Percentiles rank a stretch among this genome's conserved stretches.
These are phyloP conservation scores for Phylloboletellus chloephorus DNA, from an alignment of 1,284 basidiomycete genomes.

Conservation along the genomic window DNA sequence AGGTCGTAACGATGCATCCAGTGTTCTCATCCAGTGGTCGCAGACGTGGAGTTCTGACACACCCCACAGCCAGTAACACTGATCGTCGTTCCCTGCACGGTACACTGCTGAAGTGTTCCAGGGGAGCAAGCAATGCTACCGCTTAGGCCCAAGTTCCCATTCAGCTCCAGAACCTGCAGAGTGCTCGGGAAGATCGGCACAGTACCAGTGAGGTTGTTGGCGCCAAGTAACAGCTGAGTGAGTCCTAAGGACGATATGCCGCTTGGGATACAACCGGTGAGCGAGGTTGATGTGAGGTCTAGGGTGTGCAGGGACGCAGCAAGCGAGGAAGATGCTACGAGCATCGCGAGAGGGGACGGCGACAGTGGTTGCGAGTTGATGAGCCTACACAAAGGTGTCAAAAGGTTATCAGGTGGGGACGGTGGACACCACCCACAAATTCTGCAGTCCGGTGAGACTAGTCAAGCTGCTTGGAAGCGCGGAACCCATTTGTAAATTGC, in stretches of 20 bases:
- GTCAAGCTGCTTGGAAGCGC: conserved; percentile 37
- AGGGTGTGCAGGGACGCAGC: conserved; percentile 35
- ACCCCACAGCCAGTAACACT: conserved; percentile 20
- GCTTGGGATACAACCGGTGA: conserved; percentile 31
- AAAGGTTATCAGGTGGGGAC: background rate
- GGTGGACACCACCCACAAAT: conserved; percentile 33
- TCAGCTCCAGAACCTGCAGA: conserved; percentile 29
- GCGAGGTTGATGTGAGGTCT: conserved; percentile 33
- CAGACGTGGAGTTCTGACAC: conserved; percentile 17
- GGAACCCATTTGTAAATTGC: conserved; percentile 43
- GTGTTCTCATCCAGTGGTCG: conserved; percentile 2
- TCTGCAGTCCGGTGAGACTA: conserved; percentile 33
- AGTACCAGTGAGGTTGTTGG: conserved; percentile 31
- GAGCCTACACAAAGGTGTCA: conserved; percentile 16
- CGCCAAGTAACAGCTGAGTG: conserved; percentile 31
- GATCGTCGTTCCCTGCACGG: conserved; percentile 22
- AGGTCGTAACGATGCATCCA: conserved; percentile 6
- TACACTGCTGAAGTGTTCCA: conserved; percentile 16
- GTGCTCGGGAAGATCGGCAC: conserved; percentile 30
- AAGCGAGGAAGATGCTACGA: conserved; percentile 35
- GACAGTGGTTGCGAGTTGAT: conserved; percentile 27
- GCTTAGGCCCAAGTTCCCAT: conserved; percentile 28
- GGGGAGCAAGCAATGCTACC: conserved; percentile 23
- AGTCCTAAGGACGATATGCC: conserved; percentile 26
- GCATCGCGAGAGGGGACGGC: conserved; percentile 26